phyloP scores from a whole-genome alignment of 2,329 filamentous ascomycete genomes.

The Diplodia sapinea region DNA sequence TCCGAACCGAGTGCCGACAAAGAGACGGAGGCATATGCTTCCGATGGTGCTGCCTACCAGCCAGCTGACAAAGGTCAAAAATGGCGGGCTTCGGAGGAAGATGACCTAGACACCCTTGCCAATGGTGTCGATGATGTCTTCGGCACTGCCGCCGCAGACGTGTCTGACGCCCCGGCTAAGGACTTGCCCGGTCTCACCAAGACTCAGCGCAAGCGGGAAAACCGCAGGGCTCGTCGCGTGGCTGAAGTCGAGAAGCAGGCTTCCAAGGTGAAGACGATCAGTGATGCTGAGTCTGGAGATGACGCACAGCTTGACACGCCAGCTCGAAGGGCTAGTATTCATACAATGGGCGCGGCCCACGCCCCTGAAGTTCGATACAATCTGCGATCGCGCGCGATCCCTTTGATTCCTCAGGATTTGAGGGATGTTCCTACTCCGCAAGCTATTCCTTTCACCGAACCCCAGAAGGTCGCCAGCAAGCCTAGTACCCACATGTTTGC shows the following conservation, averaged over 20 bases:
- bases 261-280: constrained; percentile 35
- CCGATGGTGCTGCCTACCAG: constrained; percentile 49
- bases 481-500: not conserved
- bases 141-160: constrained; percentile 17
- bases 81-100: constrained; percentile 35
- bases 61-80: constrained; percentile 36
- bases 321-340: constrained; percentile 46
- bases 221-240: constrained; percentile 35
- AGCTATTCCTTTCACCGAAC: constrained; percentile 12
- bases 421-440: not conserved
- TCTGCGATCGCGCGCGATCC: not conserved
- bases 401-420: constrained; percentile 11
- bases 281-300: constrained; percentile 45
- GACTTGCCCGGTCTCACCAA: constrained; percentile 39
- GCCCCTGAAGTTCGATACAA: constrained; percentile 20
- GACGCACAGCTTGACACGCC: constrained; percentile 39
- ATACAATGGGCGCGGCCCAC: constrained; percentile 31
- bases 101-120: constrained; percentile 9
- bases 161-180: constrained; percentile 8
- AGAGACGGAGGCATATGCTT: constrained; percentile 46
- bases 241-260: constrained; percentile 35
- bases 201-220: constrained; percentile 45
- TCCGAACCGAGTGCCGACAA: constrained; percentile 23
- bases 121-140: constrained; percentile 27
- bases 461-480: constrained; percentile 21